Evolutionary conservation across 2,329 filamentous ascomycete genomes (phyloP), one percentile per base, ranked within the genome.

Genomic region (Alternaria sp.): DNA sequence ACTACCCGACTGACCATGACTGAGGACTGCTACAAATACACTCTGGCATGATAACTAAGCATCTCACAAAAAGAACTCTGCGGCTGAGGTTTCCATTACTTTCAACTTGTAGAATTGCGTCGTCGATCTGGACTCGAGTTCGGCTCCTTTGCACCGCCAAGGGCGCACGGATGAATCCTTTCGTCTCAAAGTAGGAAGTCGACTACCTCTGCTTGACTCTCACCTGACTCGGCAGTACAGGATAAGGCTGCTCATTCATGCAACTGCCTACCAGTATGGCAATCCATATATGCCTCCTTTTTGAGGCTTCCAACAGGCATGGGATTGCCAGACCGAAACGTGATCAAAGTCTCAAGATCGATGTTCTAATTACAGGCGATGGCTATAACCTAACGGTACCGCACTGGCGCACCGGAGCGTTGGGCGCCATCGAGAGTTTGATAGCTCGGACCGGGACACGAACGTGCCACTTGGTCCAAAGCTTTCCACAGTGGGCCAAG

Each of bases 321-420:
- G 11, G n/a, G 30, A 23, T 11, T 25, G 23, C 23, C 25, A 30
- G 56, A 49, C 36, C 12, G 26, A 54, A 30, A 58, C 50, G 52
- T 23, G 28, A 43, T 43, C 49, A 25, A 17, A 50, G 28, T 54
- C 21, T 55, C 32, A 21, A 28, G 51, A 54, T 51, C 28, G 36
- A 51, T 25, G 59, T 44, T 44, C 59, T 58, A 63, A 56, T 64
- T 54, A 58, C 54, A 67, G 59, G 66, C 70, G 71, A 69, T 69
- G 63, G 67, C 69, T 69, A 69, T 69, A 65, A 58, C 28, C 44
- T 58, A 71, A 71, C 68, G 69, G 69, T 63, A 57, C 49, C 50
- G 64, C 54, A 54, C 64, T 58, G 57, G 61, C 52, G 64, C 54
- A 54, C 65, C 58, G 54, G 61, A 71, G 68, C 65, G 68, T 69